Evolutionary conservation across 495 filamentous ascomycete genomes (phyloP), one percentile per base, ranked within the genome.

Genomic region (Pseudevernia furfuracea): DNA sequence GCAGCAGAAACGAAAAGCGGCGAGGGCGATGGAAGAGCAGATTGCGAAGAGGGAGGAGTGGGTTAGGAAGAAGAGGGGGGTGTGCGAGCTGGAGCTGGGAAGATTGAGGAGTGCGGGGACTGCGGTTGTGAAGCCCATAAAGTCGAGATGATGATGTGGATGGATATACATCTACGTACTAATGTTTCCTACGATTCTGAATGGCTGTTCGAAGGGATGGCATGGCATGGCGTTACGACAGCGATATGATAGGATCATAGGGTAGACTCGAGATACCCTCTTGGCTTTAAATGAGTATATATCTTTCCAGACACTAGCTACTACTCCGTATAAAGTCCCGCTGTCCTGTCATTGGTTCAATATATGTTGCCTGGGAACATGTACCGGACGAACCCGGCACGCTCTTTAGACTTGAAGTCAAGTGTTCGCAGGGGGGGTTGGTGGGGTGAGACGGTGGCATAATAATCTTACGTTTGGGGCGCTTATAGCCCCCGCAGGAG

Each of bases 11-110:
- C 81, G 92, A 38, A 79, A 80, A 58, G 75, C 88, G 17, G 82
- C 86, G 12, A 74, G 76, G 39, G 74, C 79, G 37, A 94, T 93
- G 69, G 89, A 95, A 74, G 79, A 80, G 1, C 86, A 95, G 75
- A 75, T 88, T 57, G 78, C 75, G 61, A 74, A 77, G 56, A 75
- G 84, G n/a, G 73, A 87, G 66, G 72, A 80, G 37, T 62, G 61
- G 62, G 66, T 68, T n/a, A 44, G 58, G 46, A 68, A 63, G 62
- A 68, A 68, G 62, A 46, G 66, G 32, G 66, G 66, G 32, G 63
- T 68, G 36, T 65, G 63, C 58, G 66, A 68, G 58, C 49, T 65
- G 62, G 66, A 68, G 59, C 62, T 68, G 10, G 66, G 66, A 19
- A 39, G 66, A 11, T 53, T 68, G 58, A 68, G 61, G 57, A 65